Evolutionary conservation across 345 rosid species (phyloP).

Genomic region (Chamaenerion angustifolium): DNA sequence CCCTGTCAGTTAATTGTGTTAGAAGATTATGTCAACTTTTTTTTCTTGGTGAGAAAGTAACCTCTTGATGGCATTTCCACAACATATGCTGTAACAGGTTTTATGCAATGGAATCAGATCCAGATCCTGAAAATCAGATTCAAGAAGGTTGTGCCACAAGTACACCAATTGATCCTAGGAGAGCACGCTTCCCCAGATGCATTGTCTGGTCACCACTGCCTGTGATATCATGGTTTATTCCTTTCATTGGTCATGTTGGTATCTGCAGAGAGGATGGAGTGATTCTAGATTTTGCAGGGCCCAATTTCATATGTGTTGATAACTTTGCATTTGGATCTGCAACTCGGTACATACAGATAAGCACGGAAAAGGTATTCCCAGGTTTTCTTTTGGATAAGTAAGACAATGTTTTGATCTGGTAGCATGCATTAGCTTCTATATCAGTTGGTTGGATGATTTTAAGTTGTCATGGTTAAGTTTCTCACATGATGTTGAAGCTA

Average conservation of each 20-base stretch:
- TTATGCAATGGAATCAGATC: slow-evolving; percentile 26
- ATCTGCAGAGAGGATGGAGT: slow-evolving; percentile 92
- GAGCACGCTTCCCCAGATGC: slow-evolving; percentile 72
- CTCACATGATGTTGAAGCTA: too few relatives aligned
- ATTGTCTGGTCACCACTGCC: slow-evolving; percentile 94
- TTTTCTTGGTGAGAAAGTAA: too few relatives aligned
- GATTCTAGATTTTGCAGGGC: slow-evolving; percentile 87
- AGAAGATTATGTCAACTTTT: too few relatives aligned
- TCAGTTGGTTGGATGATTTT: too few relatives aligned
- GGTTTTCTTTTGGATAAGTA: too few relatives aligned
- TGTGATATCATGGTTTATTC: slow-evolving; percentile 75
- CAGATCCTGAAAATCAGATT: slow-evolving; percentile 31
- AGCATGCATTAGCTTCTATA: too few relatives aligned
- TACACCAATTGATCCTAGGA: slow-evolving; percentile 49
- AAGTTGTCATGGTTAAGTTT: too few relatives aligned
- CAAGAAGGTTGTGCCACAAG: slow-evolving; percentile 21
- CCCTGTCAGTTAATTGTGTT: too few relatives aligned
- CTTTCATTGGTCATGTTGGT: slow-evolving; percentile 78
- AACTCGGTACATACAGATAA: slow-evolving; percentile 64
- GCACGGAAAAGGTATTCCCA: slow-evolving; percentile 43
- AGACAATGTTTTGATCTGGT: too few relatives aligned
- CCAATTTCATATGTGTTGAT: slow-evolving; percentile 80
- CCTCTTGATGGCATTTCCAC: too few relatives aligned
- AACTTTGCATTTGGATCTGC: slow-evolving; percentile 73
- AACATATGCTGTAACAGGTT: neutral